Evolutionary conservation across 1,139 yeast species (phyloP).

Genomic region (Pichia sp.): DNA sequence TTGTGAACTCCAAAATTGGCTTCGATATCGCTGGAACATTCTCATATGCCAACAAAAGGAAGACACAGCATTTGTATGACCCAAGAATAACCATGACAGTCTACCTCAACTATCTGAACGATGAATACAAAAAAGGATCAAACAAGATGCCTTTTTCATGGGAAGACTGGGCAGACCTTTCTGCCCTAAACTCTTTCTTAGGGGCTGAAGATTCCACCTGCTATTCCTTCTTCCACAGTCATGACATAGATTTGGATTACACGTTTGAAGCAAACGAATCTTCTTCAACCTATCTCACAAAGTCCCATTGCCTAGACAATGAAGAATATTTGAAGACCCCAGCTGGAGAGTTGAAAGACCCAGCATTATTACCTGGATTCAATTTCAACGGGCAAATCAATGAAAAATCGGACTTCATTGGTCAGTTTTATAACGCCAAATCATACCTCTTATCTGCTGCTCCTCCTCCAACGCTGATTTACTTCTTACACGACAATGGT

Average conservation of each 20-base stretch:
- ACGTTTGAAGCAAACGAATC: neutral
- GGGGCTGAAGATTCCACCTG: neutral
- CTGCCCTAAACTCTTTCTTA: conserved; percentile 34
- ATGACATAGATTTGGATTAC: conserved; percentile 18
- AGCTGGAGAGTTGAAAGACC: conserved; percentile 6
- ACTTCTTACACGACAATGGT: conserved; percentile 42
- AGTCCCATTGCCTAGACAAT: conserved; percentile 20
- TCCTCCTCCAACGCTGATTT: conserved; percentile 41
- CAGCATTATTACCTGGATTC: conserved; percentile 40
- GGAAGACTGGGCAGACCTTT: conserved; percentile 54
- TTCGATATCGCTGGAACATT: neutral
- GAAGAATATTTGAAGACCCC: conserved; percentile 9
- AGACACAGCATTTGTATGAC: conserved; percentile 32
- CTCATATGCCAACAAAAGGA: conserved; percentile 16
- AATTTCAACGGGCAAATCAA: conserved; percentile 35
- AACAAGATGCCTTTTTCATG: conserved; percentile 46
- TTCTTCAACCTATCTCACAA: conserved; percentile 14
- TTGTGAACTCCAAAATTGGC: conserved; percentile 1
- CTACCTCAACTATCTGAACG: conserved; percentile 33
- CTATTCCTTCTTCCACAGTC: conserved; percentile 19
- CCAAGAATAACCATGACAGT: conserved; percentile 40
- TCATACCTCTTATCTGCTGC: conserved; percentile 42
- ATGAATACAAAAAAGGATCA: conserved; percentile 22
- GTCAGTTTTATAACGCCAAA: conserved; percentile 39
- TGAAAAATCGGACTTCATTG: conserved; percentile 33